These are phyloP conservation scores for Hapsidospora chrysogenum DNA, from an alignment of 495 filamentous ascomycete genomes.

Conservation along the genomic window DNA sequence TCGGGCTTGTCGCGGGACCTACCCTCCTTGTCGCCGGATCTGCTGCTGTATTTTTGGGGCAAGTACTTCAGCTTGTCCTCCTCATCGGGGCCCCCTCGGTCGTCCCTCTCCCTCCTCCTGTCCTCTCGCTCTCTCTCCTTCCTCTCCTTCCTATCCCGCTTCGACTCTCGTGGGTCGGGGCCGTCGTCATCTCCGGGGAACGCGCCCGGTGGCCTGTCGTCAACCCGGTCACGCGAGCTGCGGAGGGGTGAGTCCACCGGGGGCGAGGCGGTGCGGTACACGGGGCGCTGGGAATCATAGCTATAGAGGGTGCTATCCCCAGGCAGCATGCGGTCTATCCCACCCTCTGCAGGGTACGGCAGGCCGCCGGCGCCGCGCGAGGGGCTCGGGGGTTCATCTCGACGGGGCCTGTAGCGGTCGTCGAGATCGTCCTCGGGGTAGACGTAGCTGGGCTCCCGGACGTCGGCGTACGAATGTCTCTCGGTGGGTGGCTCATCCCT, in stretches of 20 bases:
- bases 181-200: not conserved
- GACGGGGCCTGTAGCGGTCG: slow-evolving; percentile 7
- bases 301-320: slow-evolving; percentile 10
- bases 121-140: slow-evolving; percentile 6
- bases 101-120: slow-evolving; percentile 6
- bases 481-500: slow-evolving; percentile 17
- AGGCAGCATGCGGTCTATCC: not conserved
- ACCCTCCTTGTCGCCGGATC: slow-evolving; percentile 4
- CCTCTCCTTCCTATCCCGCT: slow-evolving; percentile 7
- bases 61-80: slow-evolving; percentile 2
- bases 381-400: too few relatives aligned
- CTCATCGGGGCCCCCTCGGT: slow-evolving; percentile 5
- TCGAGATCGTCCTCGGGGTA: slow-evolving; percentile 4
- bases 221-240: slow-evolving; percentile 9
- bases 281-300: slow-evolving; percentile 13
- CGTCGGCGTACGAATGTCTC: slow-evolving; percentile 13
- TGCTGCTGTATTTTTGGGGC: slow-evolving; percentile 2
- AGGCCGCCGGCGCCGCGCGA: not conserved
- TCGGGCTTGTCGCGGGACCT: slow-evolving; percentile 5
- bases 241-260: slow-evolving; percentile 13
- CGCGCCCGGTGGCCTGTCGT: not conserved
- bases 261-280: slow-evolving; percentile 21
- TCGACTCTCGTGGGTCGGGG: slow-evolving; percentile 2
- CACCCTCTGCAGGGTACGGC: slow-evolving; percentile 1
- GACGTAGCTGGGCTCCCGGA: slow-evolving; percentile 1